These are phyloP conservation scores for Alternaria arborescens DNA, from an alignment of 2,329 filamentous ascomycete species.

Conservation along the genomic window DNA sequence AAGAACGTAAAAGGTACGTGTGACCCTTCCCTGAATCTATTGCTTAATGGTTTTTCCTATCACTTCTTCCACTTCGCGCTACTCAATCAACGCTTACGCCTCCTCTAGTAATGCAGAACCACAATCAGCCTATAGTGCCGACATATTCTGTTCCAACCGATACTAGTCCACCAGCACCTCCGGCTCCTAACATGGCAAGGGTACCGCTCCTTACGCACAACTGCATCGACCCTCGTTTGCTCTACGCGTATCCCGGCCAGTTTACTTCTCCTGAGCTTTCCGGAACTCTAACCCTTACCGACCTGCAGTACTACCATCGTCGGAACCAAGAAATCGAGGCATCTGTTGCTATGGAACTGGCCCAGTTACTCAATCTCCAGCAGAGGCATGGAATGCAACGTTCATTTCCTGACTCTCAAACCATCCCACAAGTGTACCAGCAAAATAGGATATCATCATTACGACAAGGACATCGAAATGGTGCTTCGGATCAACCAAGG, in stretches of 20 bases:
- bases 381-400: background rate
- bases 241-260: conserved; percentile 20
- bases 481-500: too few relatives aligned
- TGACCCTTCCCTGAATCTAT: background rate
- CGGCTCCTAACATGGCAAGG: too few relatives aligned
- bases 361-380: background rate
- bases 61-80: background rate
- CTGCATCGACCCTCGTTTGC: conserved; percentile 20
- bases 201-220: background rate
- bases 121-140: background rate
- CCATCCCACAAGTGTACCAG: background rate
- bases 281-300: conserved; percentile 3
- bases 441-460: background rate
- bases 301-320: conserved; percentile 18
- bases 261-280: conserved; percentile 7
- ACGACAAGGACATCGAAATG: too few relatives aligned
- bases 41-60: background rate
- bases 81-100: background rate
- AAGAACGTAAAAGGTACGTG: conserved; percentile 3
- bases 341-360: background rate
- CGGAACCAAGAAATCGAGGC: conserved; percentile 5
- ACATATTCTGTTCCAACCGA: background rate
- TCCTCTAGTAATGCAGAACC: background rate
- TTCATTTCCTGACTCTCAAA: background rate
- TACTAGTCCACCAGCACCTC: background rate